Percentiles rank a stretch among this genome's conserved stretches.
Conservation (phyloP, 352 stramenopile species). For the Pythium aphanidermatum region DNA sequence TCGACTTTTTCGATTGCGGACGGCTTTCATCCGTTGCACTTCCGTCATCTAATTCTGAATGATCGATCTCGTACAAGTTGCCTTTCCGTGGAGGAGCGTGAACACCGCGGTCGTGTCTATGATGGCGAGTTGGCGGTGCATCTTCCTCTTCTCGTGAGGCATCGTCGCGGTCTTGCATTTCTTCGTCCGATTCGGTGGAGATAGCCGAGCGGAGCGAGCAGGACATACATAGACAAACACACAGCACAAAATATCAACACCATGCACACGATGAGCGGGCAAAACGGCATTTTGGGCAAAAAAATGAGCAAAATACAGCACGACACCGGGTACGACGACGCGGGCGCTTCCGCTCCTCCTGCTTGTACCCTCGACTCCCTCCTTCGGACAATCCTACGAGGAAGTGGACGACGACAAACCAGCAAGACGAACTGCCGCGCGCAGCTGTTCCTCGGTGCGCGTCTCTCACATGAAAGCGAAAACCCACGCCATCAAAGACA, state of each 20-base stretch:
- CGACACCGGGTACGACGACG: too few relatives aligned
- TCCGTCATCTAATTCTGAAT: background rate
- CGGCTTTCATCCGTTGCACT: background rate
- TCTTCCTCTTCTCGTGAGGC: background rate
- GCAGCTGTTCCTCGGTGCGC: too few relatives aligned
- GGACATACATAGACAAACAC: slow-evolving; percentile 17
- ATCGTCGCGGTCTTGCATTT: too few relatives aligned
- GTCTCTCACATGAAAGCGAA: slow-evolving; percentile 7
- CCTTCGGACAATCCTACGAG: too few relatives aligned
- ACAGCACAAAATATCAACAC: slow-evolving; percentile 16
- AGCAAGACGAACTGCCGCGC: too few relatives aligned
- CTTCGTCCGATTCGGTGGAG: too few relatives aligned
- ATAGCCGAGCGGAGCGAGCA: too few relatives aligned
- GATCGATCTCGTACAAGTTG: background rate
- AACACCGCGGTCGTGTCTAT: background rate
- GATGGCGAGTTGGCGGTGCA: too few relatives aligned
- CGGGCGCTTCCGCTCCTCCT: too few relatives aligned
- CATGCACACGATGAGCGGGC: background rate
- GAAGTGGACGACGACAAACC: too few relatives aligned
- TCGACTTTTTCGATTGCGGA: background rate
- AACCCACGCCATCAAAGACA: slow-evolving; percentile 2
- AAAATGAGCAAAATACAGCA: slow-evolving; percentile 5
- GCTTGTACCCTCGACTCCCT: background rate
- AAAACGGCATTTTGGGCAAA: slow-evolving; percentile 16
- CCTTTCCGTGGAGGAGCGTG: too few relatives aligned